Base-by-base conservation (phyloP, 2,329 filamentous ascomycete species). In the Colletotrichum musicola region DNA sequence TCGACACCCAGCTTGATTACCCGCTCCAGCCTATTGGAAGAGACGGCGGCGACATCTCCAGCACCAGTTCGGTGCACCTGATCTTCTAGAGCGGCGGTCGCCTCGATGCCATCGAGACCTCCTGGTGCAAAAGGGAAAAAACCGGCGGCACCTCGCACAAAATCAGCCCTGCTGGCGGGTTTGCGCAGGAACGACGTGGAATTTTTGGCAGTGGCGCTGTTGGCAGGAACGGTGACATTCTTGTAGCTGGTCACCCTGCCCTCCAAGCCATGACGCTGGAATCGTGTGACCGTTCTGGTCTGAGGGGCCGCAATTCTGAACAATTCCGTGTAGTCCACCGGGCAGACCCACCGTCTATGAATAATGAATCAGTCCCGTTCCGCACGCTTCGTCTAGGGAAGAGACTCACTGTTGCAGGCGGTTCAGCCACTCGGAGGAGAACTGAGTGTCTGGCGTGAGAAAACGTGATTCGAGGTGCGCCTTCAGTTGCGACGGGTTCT, bases 71-170 rank as follows among this genome's bases (percentile, higher is more conserved):
- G 64, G 18, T 91, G 84, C 42, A 89, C 85, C 74, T 95, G 90
- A 56, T 94, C 92, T 77, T 98, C 95, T 60, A 94, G 85, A 4
- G 93, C 93, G 30, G 95, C 94, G 10, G 94, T 91, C 2, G 93
- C 92, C 78, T 97, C 93, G 22, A 98, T 92, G 1, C 90, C 90
- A 69, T 98, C 95, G 14, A 98, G 81, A 1, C 96, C 96, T 63
- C 95, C 95, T 0, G 95, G 95, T 0, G 94, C 92, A 80, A 98
- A 98, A 0, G 95, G 95, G 68, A 97, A 97, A 82, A 97, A 98
- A 0, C 95, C 95, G 7, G 95, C 94, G 42, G 93, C 95, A 14
- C 96, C 96, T 70, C 95, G 88, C 13, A 98, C 95, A 79, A 98
- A 97, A 57, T 98, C 95, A 35, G 93, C 93, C 71, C 93, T 89